These are phyloP conservation scores for Zopfia rhizophila DNA, from an alignment of 2,329 filamentous ascomycete species.

Conservation along the genomic window DNA sequence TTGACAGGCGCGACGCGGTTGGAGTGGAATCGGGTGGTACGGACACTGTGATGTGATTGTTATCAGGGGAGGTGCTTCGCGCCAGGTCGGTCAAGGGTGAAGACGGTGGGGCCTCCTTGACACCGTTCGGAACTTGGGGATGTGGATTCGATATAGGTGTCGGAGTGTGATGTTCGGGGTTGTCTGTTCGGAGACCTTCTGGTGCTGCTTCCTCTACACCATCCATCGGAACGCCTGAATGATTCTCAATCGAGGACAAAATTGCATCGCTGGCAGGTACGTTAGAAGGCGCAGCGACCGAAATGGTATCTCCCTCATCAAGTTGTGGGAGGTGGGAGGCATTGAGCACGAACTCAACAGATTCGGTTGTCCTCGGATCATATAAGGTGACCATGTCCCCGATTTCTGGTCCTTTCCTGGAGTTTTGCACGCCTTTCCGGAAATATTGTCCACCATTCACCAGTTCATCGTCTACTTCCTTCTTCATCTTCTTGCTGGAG, in stretches of 20 bases:
- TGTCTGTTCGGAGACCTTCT: conserved; percentile 27
- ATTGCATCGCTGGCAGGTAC: conserved; percentile 36
- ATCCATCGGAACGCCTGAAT: conserved; percentile 30
- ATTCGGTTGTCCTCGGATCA: too few relatives aligned
- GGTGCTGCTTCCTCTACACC: conserved; percentile 23
- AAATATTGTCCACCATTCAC: conserved; percentile 34
- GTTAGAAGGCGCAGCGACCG: conserved; percentile 26
- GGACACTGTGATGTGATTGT: conserved; percentile 22
- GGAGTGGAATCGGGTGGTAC: conserved; percentile 16
- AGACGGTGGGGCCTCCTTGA: conserved; percentile 11
- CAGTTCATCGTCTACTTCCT: conserved; percentile 35
- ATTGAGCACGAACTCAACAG: too few relatives aligned
- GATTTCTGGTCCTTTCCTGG: too few relatives aligned
- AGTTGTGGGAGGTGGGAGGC: too few relatives aligned
- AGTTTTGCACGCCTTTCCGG: too few relatives aligned
- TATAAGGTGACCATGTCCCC: too few relatives aligned
- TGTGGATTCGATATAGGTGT: conserved; percentile 22
- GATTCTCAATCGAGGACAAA: conserved; percentile 48
- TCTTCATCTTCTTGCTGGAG: conserved; percentile 39
- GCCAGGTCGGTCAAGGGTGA: conserved; percentile 24
- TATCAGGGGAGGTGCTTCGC: conserved; percentile 21
- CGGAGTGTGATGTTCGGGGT: conserved; percentile 41
- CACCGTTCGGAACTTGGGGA: conserved; percentile 7
- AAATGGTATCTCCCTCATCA: conserved; percentile 26
- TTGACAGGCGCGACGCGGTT: conserved; percentile 16